Percentiles rank a stretch among this genome's conserved stretches.
Evolutionary conservation across 75 land plant species (phyloP).

Genomic region (Cryptomeria japonica): DNA sequence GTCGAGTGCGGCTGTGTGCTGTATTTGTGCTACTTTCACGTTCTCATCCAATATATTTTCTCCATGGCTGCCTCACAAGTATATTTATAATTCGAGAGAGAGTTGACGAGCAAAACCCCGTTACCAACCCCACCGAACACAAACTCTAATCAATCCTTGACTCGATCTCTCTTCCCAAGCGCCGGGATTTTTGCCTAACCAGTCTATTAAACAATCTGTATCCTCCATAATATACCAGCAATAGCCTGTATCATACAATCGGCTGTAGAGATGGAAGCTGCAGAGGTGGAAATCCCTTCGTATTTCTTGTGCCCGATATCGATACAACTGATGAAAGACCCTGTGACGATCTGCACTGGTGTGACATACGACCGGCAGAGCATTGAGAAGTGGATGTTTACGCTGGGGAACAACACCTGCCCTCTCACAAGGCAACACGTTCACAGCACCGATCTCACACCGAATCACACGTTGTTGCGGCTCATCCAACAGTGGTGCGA

Average conservation of each 20-base stretch:
- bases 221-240: not conserved
- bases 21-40: too few species aligned
- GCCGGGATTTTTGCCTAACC: too few species aligned
- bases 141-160: too few species aligned
- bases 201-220: too few species aligned
- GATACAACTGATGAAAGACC: constrained; percentile 57
- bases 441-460: constrained; percentile 35
- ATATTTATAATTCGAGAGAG: too few species aligned
- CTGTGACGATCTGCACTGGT: constrained; percentile 59
- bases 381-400: constrained; percentile 61
- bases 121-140: too few species aligned
- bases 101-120: too few species aligned
- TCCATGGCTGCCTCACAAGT: too few species aligned
- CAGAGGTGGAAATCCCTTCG: constrained; percentile 35
- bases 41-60: too few species aligned
- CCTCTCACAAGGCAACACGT: constrained; percentile 51
- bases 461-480: constrained; percentile 67
- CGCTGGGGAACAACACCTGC: constrained; percentile 26
- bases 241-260: not conserved
- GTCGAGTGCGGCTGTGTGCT: too few species aligned
- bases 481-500: constrained; percentile 60
- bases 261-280: not conserved
- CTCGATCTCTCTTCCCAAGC: too few species aligned
- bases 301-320: constrained; percentile 63
- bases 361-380: constrained; percentile 60